Evolutionary conservation across 1,139 yeast genomes (phyloP).

Genomic region (Yamadazyma blattariae): DNA sequence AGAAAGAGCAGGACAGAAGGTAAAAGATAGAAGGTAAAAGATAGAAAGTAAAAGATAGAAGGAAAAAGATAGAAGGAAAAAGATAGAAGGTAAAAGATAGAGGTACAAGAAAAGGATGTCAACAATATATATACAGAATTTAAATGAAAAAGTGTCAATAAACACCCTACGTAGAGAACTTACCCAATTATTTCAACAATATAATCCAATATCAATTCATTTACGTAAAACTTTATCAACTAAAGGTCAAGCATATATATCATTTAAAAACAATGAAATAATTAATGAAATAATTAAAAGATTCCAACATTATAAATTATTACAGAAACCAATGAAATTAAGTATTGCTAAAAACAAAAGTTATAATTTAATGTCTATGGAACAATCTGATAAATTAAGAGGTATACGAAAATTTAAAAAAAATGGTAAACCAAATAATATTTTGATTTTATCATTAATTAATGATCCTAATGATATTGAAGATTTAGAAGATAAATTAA

Average conservation of each 20-base stretch:
- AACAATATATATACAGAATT: slow-evolving; percentile 62
- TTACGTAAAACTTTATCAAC: slow-evolving; percentile 62
- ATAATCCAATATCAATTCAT: slow-evolving; percentile 46
- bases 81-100: too few relatives aligned
- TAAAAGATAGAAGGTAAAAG: too few relatives aligned
- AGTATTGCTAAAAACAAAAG: slow-evolving; percentile 11
- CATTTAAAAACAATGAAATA: slow-evolving; percentile 43
- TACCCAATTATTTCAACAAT: slow-evolving; percentile 43
- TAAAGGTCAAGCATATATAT: slow-evolving; percentile 84
- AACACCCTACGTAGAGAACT: slow-evolving; percentile 49
- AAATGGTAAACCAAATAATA: slow-evolving; percentile 53
- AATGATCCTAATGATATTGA: not conserved
- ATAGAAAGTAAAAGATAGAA: too few relatives aligned
- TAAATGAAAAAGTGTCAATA: slow-evolving; percentile 66
- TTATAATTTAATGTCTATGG: slow-evolving; percentile 10
- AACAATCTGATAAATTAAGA: slow-evolving; percentile 6
- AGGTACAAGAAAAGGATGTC: too few relatives aligned
- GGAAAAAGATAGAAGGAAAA: too few relatives aligned
- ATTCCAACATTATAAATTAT: slow-evolving; percentile 20
- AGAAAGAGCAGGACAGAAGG: too few relatives aligned
- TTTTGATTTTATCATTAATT: slow-evolving; percentile 45
- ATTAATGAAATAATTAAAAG: slow-evolving; percentile 45
- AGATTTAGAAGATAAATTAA: slow-evolving; percentile 7
- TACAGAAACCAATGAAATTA: slow-evolving; percentile 11
- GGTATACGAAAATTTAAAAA: slow-evolving; percentile 22